phyloP scores from a whole-genome alignment of 441 rosid genomes.

The Oxalis stricta region DNA sequence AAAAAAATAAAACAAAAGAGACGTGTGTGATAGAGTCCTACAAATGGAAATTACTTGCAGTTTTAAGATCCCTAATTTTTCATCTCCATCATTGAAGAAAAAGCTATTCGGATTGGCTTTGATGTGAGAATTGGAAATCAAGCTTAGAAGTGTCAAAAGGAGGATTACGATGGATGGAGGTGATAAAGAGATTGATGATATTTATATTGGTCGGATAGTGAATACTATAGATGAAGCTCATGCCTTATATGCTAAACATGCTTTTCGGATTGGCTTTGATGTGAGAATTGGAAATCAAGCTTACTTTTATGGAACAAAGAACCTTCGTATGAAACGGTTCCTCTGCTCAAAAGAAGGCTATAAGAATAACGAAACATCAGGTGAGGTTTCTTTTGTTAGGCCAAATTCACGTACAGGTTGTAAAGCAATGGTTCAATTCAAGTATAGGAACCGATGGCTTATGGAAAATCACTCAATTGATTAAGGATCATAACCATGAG shows the following conservation, averaged over 20 bases:
- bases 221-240: not conserved
- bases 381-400: not conserved
- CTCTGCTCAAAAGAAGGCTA: constrained; percentile 2
- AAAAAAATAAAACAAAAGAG: too few relatives aligned
- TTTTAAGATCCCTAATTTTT: too few relatives aligned
- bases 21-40: too few relatives aligned
- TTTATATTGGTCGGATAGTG: constrained; percentile 1
- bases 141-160: too few relatives aligned
- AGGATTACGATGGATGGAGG: too few relatives aligned
- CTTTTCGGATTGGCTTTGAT: not conserved
- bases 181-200: too few relatives aligned
- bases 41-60: too few relatives aligned
- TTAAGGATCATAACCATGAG: too few relatives aligned
- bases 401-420: not conserved
- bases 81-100: too few relatives aligned
- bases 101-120: not conserved
- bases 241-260: not conserved
- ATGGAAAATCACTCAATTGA: too few relatives aligned
- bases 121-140: constrained; percentile 2
- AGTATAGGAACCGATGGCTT: not conserved
- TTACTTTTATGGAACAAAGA: not conserved
- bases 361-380: not conserved
- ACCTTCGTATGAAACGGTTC: not conserved
- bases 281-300: not conserved
- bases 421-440: not conserved